Evolutionary conservation across 2,329 filamentous ascomycete genomes (phyloP).

Genomic region (Colletotrichum sp.): DNA sequence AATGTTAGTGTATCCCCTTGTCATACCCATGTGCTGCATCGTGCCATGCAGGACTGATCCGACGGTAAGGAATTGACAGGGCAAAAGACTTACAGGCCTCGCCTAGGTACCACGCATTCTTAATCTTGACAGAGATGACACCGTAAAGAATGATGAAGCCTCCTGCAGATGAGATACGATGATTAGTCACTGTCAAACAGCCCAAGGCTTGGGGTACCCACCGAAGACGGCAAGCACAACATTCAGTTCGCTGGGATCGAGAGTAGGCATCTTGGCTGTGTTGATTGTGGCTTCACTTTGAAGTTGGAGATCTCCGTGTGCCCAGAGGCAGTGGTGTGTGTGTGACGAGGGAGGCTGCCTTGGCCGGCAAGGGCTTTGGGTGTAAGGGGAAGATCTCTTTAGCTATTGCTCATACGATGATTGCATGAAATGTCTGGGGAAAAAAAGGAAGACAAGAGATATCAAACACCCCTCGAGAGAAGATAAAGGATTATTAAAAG

Average conservation of each 20-base stretch:
- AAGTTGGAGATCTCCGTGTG: neutral
- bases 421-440: neutral
- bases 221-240: conserved; percentile 52
- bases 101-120: conserved; percentile 57
- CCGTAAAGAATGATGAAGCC: conserved; percentile 54
- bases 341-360: conserved; percentile 8
- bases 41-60: neutral
- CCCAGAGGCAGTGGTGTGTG: neutral
- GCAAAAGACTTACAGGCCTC: conserved; percentile 50
- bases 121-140: conserved; percentile 56
- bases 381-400: neutral
- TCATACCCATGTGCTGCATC: neutral
- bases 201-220: conserved; percentile 26
- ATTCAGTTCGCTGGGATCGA: conserved; percentile 43
- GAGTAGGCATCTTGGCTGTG: conserved; percentile 24
- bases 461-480: neutral
- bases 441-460: neutral
- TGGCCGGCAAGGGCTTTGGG: conserved; percentile 10
- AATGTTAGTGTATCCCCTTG: neutral
- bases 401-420: neutral
- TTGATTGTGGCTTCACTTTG: neutral
- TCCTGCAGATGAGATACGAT: conserved; percentile 32
- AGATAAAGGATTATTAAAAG: neutral
- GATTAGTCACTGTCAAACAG: neutral
- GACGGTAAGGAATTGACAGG: neutral